Percentiles rank a stretch among this genome's conserved stretches.
Evolutionary conservation across 1,139 yeast genomes (phyloP).

Genomic region (Blastobotrys arbuscula): DNA sequence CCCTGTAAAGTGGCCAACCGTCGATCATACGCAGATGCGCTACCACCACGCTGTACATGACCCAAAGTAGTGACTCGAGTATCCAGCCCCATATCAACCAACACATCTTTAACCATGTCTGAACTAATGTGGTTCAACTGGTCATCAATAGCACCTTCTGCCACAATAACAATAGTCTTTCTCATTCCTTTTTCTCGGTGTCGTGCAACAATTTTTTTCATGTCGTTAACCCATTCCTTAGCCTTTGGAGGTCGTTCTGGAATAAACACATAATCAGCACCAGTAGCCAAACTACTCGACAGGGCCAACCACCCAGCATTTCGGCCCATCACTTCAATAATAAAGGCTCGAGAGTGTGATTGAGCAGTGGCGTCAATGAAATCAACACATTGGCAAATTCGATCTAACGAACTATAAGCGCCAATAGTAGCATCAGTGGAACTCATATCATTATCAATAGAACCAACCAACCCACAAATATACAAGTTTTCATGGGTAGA

Average conservation of each 20-base stretch:
- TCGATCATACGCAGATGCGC: slow-evolving; percentile 93
- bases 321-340: slow-evolving; percentile 98
- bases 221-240: slow-evolving; percentile 63
- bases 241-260: slow-evolving; percentile 83
- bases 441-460: slow-evolving; percentile 97
- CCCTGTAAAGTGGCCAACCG: slow-evolving; percentile 91
- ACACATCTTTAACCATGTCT: slow-evolving; percentile 69
- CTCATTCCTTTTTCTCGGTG: slow-evolving; percentile 87
- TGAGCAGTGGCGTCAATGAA: slow-evolving; percentile 95
- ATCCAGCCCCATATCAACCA: slow-evolving; percentile 80
- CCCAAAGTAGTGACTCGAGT: slow-evolving; percentile 94
- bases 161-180: slow-evolving; percentile 91
- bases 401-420: slow-evolving; percentile 85
- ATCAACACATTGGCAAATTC: slow-evolving; percentile 91
- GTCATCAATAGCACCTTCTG: slow-evolving; percentile 92
- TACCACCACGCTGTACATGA: slow-evolving; percentile 97
- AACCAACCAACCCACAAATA: slow-evolving; percentile 93
- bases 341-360: slow-evolving; percentile 96
- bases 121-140: slow-evolving; percentile 78
- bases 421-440: slow-evolving; percentile 96
- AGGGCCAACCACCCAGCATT: slow-evolving; percentile 98
- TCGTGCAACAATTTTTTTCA: slow-evolving; percentile 54
- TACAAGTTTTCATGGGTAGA: slow-evolving; percentile 65
- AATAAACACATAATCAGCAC: slow-evolving; percentile 89
- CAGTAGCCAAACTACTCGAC: slow-evolving; percentile 93